Evolutionary conservation across 257 asterid genomes (phyloP).

Genomic region (Nicotiana tomentosiformis): DNA sequence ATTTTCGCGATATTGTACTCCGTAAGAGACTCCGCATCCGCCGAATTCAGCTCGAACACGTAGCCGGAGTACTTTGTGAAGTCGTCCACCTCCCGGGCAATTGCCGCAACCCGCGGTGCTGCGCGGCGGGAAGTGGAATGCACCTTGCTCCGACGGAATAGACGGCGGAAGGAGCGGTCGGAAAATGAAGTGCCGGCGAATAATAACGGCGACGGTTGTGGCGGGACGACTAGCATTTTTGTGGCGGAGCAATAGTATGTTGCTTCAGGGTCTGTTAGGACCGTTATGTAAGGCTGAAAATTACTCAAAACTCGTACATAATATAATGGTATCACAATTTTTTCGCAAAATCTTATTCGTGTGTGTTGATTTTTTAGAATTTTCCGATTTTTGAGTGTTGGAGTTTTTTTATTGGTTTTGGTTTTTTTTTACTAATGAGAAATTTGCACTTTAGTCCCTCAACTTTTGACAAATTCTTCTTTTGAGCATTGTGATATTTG

Average conservation of each 20-base stretch:
- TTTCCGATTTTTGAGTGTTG: neutral
- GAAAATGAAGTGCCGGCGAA: slow-evolving; percentile 13
- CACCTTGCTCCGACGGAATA: slow-evolving; percentile 7
- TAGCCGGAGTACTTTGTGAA: slow-evolving; percentile 86
- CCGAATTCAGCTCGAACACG: slow-evolving; percentile 58
- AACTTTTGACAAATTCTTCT: too few relatives aligned
- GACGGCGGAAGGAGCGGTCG: slow-evolving; percentile 11
- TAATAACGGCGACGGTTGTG: slow-evolving; percentile 14
- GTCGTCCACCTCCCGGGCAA: slow-evolving; percentile 51
- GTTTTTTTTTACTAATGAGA: neutral
- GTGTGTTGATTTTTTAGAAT: neutral
- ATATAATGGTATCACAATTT: neutral
- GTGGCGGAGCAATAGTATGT: neutral
- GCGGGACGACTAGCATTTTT: slow-evolving; percentile 18
- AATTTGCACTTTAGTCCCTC: too few relatives aligned
- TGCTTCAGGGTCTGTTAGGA: neutral
- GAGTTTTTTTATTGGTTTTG: neutral
- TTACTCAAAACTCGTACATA: neutral
- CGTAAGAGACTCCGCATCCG: slow-evolving; percentile 67
- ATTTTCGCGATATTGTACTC: slow-evolving; percentile 62
- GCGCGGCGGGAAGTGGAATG: slow-evolving; percentile 14
- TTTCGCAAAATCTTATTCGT: neutral
- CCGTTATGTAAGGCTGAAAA: slow-evolving; percentile 5
- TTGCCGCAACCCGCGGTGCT: slow-evolving; percentile 21
- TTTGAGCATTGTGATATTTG: too few relatives aligned